Conservation (phyloP, 2,329 filamentous ascomycete species). For the Dothideomycetes sp. region DNA sequence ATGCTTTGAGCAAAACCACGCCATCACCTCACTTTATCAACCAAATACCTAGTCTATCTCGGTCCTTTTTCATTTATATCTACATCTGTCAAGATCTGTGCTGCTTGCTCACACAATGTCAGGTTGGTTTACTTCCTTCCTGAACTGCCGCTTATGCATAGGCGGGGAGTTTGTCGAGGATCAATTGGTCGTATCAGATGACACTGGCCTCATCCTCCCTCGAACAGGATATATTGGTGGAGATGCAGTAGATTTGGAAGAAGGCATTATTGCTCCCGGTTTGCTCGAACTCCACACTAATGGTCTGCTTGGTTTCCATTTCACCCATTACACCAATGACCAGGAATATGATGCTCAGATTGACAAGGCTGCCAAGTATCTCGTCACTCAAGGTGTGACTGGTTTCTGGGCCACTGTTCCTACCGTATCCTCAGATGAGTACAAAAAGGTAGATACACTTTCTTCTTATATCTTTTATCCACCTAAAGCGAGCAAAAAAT, state of each 20-base stretch:
- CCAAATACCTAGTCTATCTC: too few species aligned
- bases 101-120: too few species aligned
- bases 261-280: conserved; percentile 44
- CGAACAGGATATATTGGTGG: conserved; percentile 36
- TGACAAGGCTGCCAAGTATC: conserved; percentile 38
- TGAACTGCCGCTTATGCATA: conserved; percentile 37
- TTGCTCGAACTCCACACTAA: conserved; percentile 50
- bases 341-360: conserved; percentile 36
- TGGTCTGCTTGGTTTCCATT: conserved; percentile 45
- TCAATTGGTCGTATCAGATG: conserved; percentile 37
- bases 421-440: conserved; percentile 39
- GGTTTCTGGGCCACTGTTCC: conserved; percentile 47
- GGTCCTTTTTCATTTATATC: too few species aligned
- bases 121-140: conserved; percentile 37
- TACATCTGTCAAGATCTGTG: too few species aligned
- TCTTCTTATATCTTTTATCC: neutral
- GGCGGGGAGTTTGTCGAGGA: conserved; percentile 35
- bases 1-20: too few species aligned
- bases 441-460: conserved; percentile 31
- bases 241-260: conserved; percentile 39
- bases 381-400: conserved; percentile 44
- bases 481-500: too few species aligned
- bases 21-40: too few species aligned
- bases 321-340: conserved; percentile 40
- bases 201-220: conserved; percentile 35